Evolutionary conservation across 1,139 yeast genomes (phyloP), one percentile per base, ranked within the genome.

Genomic region (Saccharomyces hybrid): DNA sequence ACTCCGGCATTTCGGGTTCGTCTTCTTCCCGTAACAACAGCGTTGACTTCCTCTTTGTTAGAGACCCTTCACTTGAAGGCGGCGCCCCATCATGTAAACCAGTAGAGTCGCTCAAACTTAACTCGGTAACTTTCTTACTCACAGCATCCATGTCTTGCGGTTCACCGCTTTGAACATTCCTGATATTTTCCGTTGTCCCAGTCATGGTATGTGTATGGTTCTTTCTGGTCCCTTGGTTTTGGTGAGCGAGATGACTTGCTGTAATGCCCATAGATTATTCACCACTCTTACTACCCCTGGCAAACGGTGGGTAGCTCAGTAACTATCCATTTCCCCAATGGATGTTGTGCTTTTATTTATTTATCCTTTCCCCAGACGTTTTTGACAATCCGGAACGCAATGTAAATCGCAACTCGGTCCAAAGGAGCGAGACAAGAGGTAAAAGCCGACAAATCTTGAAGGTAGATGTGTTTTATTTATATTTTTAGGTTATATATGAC

Each of bases 21-120:
- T 53, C 55, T 27, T 55, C 59, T 5, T 56, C 56, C 8, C 42
- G 52, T 2, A 52, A 48, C 38, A 57, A 11, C 27, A 54, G 44
- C n/a, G 54, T 52, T 11, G 58, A 55, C 46, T 52, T 55, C 52
- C 47, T 52, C 28, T 27, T 49, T 27, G 31, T 26, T 5, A 49
- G 9, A 27, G 28, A 5, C 9, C 42, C 49, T n/a, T 21, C n/a
- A 2, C 24, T 19, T 16, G 44, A 16, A 4, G 24, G n/a, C 24
- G 2, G 29, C n/a, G 1, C 38, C 9, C 3, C 26, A 46, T 28
- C 32, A 21, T 24, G 21, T 31, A 16, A 19, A n/a, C 11, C 29
- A 16, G n/a, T 16, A 12, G 21, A 31, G 19, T 6, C 1, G n/a
- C 19, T 48, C 19, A 34, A 48, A 16, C 49, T 49, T 26, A 42